Evolutionary conservation across 371 early-diverging fungal genomes (phyloP).

Genomic region (Cladochytrium tenue): DNA sequence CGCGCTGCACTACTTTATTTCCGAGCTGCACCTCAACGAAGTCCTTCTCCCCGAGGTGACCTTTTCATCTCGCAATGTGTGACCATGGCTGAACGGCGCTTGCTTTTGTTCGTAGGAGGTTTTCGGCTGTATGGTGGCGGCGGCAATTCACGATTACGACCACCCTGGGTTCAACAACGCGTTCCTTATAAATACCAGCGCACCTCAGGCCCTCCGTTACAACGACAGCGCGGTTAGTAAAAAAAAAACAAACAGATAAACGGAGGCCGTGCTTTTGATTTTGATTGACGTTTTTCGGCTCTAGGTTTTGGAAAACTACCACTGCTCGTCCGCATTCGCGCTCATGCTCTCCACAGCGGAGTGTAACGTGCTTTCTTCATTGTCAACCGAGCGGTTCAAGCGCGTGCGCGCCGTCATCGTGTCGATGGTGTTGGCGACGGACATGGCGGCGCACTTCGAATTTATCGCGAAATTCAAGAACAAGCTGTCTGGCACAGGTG

Average conservation of each 20-base stretch:
- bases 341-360: constrained; percentile 29
- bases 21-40: not conserved
- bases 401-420: constrained; percentile 41
- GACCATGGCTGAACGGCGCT: constrained; percentile 51
- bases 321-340: constrained; percentile 43
- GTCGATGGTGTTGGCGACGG: constrained; percentile 54
- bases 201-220: constrained; percentile 49
- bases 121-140: constrained; percentile 45
- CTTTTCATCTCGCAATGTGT: too few species aligned
- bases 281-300: too few species aligned
- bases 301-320: constrained; percentile 52
- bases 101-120: constrained; percentile 44
- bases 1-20: constrained; percentile 43
- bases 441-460: constrained; percentile 61
- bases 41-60: too few species aligned
- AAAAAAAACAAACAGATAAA: too few species aligned
- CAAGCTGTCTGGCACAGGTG: constrained; percentile 27
- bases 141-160: constrained; percentile 53
- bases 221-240: constrained; percentile 42
- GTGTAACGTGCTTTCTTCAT: constrained; percentile 33
- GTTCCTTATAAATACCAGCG: constrained; percentile 42
- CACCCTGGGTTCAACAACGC: constrained; percentile 61
- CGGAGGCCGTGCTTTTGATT: too few species aligned
- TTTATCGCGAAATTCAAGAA: constrained; percentile 57
- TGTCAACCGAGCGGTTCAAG: constrained; percentile 31